A percentile compares a stretch with the other conserved stretches of the same genome.
These are phyloP conservation scores for Pharus latifolius DNA, from an alignment of 176 grass and related monocot genomes.

Conservation along the genomic window DNA sequence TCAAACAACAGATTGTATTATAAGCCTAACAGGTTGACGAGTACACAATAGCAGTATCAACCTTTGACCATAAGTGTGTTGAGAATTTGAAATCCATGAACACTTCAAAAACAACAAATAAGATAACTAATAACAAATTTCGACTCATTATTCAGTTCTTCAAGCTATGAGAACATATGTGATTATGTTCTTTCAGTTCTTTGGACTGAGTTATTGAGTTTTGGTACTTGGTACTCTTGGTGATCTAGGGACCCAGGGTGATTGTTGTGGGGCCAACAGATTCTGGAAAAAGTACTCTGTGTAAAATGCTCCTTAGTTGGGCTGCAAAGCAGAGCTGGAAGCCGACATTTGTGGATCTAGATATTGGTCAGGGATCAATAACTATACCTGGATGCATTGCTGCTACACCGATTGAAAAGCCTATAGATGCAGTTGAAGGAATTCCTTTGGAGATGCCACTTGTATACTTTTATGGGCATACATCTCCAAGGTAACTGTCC, in stretches of 20 bases:
- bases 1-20: neutral
- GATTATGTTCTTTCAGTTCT: neutral
- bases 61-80: neutral
- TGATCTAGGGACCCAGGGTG: conserved; percentile 65
- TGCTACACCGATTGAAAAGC: conserved; percentile 88
- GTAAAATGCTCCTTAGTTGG: conserved; percentile 91
- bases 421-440: conserved; percentile 86
- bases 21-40: neutral
- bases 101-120: neutral
- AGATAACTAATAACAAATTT: neutral
- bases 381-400: conserved; percentile 82
- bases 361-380: conserved; percentile 92
- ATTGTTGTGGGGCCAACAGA: conserved; percentile 85
- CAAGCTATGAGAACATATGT: neutral
- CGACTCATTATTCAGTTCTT: no score
- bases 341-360: conserved; percentile 84
- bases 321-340: conserved; percentile 82
- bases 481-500: conserved; percentile 55
- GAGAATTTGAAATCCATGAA: neutral
- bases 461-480: conserved; percentile 78
- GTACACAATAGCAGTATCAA: neutral
- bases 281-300: conserved; percentile 91
- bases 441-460: conserved; percentile 96
- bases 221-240: neutral
- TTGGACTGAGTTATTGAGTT: neutral